These are phyloP conservation scores for Aspergillus ellipticus DNA, from an alignment of 495 filamentous ascomycete genomes.

Conservation along the genomic window DNA sequence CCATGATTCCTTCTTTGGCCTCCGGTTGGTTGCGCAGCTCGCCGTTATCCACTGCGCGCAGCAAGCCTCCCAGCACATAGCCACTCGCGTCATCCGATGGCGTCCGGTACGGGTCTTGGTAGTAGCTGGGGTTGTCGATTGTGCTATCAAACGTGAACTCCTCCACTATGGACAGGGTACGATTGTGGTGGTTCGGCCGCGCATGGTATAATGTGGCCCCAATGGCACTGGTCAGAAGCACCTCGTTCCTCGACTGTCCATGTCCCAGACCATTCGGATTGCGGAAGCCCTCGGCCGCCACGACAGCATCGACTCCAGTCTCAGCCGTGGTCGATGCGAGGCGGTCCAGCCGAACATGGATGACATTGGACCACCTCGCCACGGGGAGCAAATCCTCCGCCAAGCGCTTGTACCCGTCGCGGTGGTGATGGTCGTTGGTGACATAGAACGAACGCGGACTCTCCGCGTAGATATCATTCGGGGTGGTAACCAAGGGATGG, in stretches of 20 bases:
- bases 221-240: conserved; percentile 44
- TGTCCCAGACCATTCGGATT: conserved; percentile 59
- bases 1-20: conserved; percentile 41
- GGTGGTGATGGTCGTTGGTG: conserved; percentile 59
- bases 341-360: conserved; percentile 30
- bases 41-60: conserved; percentile 33
- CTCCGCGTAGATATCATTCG: conserved; percentile 55
- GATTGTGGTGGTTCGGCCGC: conserved; percentile 15
- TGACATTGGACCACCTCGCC: conserved; percentile 37
- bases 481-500: conserved; percentile 49
- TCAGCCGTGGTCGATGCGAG: conserved; percentile 12
- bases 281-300: conserved; percentile 40
- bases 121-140: conserved; percentile 59
- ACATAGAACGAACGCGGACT: conserved; percentile 50
- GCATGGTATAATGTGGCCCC: conserved; percentile 33
- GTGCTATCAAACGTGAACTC: conserved; percentile 37
- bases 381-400: conserved; percentile 36
- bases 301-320: conserved; percentile 38
- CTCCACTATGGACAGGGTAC: conserved; percentile 40
- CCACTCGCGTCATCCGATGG: conserved; percentile 48
- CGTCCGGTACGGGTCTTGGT: conserved; percentile 38
- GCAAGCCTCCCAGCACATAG: conserved; percentile 50
- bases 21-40: conserved; percentile 30
- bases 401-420: conserved; percentile 40
- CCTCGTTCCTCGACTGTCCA: conserved; percentile 41